phyloP scores from a whole-genome alignment of 108 stramenopile species.

The Cyclotella kingstonii region DNA sequence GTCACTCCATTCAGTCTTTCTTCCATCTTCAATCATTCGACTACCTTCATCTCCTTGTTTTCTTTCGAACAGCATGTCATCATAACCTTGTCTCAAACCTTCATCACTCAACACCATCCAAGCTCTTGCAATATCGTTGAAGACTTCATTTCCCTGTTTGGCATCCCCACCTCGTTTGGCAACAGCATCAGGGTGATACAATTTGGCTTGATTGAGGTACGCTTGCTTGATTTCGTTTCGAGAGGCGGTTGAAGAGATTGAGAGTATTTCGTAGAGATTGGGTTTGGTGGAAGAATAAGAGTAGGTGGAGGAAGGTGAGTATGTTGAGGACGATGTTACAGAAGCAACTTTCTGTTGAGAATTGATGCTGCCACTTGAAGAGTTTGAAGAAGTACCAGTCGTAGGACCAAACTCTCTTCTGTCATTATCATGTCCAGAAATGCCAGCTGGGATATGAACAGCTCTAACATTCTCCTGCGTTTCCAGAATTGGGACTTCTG shows the following conservation, averaged over 20 bases:
- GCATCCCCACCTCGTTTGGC: slow-evolving; percentile 15
- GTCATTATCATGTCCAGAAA: background rate
- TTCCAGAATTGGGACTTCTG: background rate
- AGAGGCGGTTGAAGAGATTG: slow-evolving; percentile 29
- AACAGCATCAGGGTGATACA: slow-evolving; percentile 18
- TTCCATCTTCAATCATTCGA: slow-evolving; percentile 11
- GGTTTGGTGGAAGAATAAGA: too few relatives aligned
- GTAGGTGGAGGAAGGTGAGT: too few relatives aligned
- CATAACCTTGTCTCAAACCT: slow-evolving; percentile 21
- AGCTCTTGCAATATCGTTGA: slow-evolving; percentile 39
- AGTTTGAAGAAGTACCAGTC: too few relatives aligned
- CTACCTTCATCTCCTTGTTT: slow-evolving; percentile 7
- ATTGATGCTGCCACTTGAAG: too few relatives aligned
- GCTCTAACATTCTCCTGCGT: slow-evolving; percentile 2
- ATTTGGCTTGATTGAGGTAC: slow-evolving; percentile 11
- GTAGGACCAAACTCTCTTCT: background rate
- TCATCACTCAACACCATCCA: slow-evolving; percentile 42
- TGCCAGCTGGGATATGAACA: too few relatives aligned
- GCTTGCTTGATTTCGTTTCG: slow-evolving; percentile 32
- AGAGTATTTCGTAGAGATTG: slow-evolving; percentile 35
- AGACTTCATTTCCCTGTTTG: slow-evolving; percentile 3
- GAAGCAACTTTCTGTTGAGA: too few relatives aligned
- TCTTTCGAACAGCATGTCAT: slow-evolving; percentile 13
- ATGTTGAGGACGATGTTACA: too few relatives aligned
- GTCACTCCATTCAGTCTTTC: slow-evolving; percentile 15